Percentiles rank a stretch among this genome's conserved stretches.
These are phyloP conservation scores for Westerdykella ornata DNA, from an alignment of 2,329 filamentous ascomycete species.

Conservation along the genomic window DNA sequence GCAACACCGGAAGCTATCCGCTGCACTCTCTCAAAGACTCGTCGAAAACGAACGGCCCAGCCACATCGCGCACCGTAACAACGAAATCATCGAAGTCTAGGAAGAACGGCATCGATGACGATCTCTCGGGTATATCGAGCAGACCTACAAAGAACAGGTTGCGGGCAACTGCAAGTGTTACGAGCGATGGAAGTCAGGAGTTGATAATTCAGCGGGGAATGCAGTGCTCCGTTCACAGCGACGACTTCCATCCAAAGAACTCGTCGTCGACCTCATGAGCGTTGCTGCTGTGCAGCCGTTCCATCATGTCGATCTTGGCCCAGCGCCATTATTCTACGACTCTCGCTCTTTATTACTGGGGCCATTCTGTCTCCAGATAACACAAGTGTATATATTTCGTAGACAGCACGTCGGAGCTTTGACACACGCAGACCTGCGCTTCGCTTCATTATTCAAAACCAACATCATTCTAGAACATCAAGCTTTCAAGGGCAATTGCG, in stretches of 20 bases:
- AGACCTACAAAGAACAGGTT: neutral
- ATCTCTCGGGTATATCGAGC: neutral
- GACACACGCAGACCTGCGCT: too few species aligned
- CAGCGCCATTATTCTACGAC: neutral
- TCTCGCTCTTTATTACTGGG: too few species aligned
- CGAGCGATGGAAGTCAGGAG: slow-evolving; percentile 4
- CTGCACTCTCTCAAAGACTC: slow-evolving; percentile 1
- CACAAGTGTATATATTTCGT: too few species aligned
- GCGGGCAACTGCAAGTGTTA: neutral
- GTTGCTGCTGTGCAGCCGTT: too few species aligned
- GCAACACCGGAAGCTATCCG: slow-evolving; percentile 1
- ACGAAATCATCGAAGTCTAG: neutral
- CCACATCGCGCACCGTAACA: neutral
- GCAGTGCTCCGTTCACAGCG: slow-evolving; percentile 2
- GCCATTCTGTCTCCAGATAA: too few species aligned
- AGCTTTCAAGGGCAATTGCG: neutral
- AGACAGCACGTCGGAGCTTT: too few species aligned
- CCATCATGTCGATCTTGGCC: neutral
- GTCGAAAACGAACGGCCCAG: neutral
- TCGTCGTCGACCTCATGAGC: neutral
- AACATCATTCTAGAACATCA: too few species aligned
- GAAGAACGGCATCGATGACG: too few species aligned
- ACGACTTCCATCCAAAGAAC: neutral
- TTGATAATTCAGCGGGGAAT: slow-evolving; percentile 4
- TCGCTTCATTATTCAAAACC: too few species aligned